These are phyloP conservation scores for Nitzschia sp. DNA, from an alignment of 108 stramenopile species.

Conservation along the genomic window DNA sequence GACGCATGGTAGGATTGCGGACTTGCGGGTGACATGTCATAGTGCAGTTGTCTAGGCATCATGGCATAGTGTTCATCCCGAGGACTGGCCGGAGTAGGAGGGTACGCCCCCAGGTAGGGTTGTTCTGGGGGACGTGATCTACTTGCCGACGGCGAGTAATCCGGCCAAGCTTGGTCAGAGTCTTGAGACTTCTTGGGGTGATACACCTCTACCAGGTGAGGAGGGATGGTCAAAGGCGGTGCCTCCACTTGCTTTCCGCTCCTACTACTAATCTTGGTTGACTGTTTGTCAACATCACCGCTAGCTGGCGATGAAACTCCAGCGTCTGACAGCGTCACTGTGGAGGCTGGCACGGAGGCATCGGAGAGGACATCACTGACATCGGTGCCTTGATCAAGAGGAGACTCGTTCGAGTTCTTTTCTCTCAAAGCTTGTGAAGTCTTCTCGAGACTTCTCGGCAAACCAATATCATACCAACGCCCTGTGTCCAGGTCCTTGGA, in stretches of 20 bases:
- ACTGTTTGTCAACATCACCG: constrained; percentile 11
- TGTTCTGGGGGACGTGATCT: constrained; percentile 7
- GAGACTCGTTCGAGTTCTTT: constrained; percentile 42
- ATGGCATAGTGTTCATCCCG: constrained; percentile 6
- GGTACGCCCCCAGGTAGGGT: constrained; percentile 6
- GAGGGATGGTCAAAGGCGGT: constrained; percentile 37
- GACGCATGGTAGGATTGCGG: neutral
- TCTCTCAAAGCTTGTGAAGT: constrained; percentile 62
- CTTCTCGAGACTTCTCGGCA: constrained; percentile 61
- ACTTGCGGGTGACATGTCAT: constrained; percentile 10
- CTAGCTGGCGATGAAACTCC: constrained; percentile 3
- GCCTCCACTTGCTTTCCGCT: constrained; percentile 27
- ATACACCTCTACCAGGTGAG: constrained; percentile 24
- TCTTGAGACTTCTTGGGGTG: constrained; percentile 16
- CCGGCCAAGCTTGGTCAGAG: constrained; percentile 2
- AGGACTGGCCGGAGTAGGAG: constrained; percentile 13
- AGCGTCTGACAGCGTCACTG: constrained; percentile 2
- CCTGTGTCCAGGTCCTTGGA: constrained; percentile 49
- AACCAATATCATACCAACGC: constrained; percentile 54
- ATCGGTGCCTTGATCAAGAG: constrained; percentile 15
- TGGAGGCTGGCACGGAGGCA: constrained; percentile 6
- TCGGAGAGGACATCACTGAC: constrained; percentile 12
- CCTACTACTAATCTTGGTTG: neutral
- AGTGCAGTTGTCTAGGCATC: constrained; percentile 7
- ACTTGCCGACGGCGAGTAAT: constrained; percentile 9